A percentile compares a stretch with the other conserved stretches of the same genome.
Evolutionary conservation across 495 filamentous ascomycete species (phyloP).

Genomic region (Staphylotrichum longicolle): DNA sequence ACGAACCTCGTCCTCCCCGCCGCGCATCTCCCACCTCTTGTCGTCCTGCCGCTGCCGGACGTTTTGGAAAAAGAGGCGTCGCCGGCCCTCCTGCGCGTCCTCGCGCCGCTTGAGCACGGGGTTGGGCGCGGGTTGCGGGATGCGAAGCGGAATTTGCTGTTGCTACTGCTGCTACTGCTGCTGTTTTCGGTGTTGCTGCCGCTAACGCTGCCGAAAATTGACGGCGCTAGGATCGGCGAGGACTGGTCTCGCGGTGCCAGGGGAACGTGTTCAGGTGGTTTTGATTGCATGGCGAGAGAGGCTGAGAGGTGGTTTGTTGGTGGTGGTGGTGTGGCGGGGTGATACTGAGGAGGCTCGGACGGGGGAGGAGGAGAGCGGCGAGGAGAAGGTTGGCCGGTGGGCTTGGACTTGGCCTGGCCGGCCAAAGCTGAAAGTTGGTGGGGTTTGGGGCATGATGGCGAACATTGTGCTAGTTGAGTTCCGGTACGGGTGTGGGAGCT

Average conservation of each 20-base stretch:
- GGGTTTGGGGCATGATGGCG: slow-evolving; percentile 16
- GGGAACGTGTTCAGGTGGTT: slow-evolving; percentile 6
- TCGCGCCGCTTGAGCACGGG: slow-evolving; percentile 27
- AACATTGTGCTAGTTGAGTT: not conserved
- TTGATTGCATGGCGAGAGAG: slow-evolving; percentile 5
- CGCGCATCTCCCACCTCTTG: slow-evolving; percentile 60
- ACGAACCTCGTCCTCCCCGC: slow-evolving; percentile 74
- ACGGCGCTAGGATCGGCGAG: slow-evolving; percentile 7
- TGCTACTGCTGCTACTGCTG: slow-evolving; percentile 14
- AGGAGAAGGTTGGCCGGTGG: slow-evolving; percentile 19
- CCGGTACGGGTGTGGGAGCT: not conserved
- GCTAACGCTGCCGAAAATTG: slow-evolving; percentile 1
- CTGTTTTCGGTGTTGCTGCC: not conserved
- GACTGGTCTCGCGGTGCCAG: slow-evolving; percentile 16
- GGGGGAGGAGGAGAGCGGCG: slow-evolving; percentile 24
- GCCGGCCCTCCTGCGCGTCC: slow-evolving; percentile 47
- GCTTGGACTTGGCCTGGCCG: not conserved
- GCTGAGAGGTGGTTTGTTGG: not conserved
- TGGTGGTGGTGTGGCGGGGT: slow-evolving; percentile 1
- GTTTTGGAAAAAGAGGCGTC: slow-evolving; percentile 70
- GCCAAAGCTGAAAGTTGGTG: slow-evolving; percentile 14
- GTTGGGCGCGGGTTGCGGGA: slow-evolving; percentile 24
- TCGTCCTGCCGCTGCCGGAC: slow-evolving; percentile 72
- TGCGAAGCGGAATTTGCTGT: slow-evolving; percentile 26
- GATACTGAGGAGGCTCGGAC: slow-evolving; percentile 13